These are phyloP conservation scores for Collybia sp. DNA, from an alignment of 768 basidiomycete species.

Conservation along the genomic window DNA sequence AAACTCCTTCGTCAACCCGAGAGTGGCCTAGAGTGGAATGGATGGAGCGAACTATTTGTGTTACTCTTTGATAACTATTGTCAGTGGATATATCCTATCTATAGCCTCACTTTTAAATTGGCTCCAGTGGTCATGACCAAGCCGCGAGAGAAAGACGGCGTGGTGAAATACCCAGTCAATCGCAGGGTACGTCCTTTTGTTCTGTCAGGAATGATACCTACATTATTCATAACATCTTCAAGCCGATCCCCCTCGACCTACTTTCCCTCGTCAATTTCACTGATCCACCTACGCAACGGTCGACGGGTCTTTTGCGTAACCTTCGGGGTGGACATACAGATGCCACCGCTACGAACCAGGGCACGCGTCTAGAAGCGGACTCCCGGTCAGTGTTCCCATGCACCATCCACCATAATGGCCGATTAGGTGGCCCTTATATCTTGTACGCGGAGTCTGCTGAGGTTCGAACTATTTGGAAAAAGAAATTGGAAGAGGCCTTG, in stretches of 20 bases:
- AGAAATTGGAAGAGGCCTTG: slow-evolving; percentile 87
- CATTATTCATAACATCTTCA: slow-evolving; percentile 12
- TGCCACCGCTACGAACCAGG: slow-evolving; percentile 14
- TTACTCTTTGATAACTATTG: slow-evolving; percentile 94
- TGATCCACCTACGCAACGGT: slow-evolving; percentile 68
- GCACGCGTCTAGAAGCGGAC: slow-evolving; percentile 33
- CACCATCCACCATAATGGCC: slow-evolving; percentile 83
- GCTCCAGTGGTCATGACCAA: slow-evolving; percentile 80
- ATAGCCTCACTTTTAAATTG: slow-evolving; percentile 4
- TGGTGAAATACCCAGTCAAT: slow-evolving; percentile 74
- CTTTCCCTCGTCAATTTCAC: slow-evolving; percentile 78
- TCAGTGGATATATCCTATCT: slow-evolving; percentile 30
- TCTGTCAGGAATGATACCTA: slow-evolving; percentile 4
- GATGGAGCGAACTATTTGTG: slow-evolving; percentile 83
- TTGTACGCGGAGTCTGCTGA: slow-evolving; percentile 78
- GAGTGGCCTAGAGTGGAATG: slow-evolving; percentile 68
- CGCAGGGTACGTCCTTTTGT: slow-evolving; percentile 53
- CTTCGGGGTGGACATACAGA: slow-evolving; percentile 40
- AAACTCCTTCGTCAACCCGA: slow-evolving; percentile 82
- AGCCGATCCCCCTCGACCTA: slow-evolving; percentile 93
- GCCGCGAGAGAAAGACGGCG: slow-evolving; percentile 64
- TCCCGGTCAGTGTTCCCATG: slow-evolving; percentile 78
- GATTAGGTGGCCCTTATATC: slow-evolving; percentile 78
- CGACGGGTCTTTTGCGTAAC: slow-evolving; percentile 58
- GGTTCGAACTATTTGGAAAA: slow-evolving; percentile 79